Evolutionary conservation across 495 filamentous ascomycete species (phyloP).

Genomic region (Podospora australis): DNA sequence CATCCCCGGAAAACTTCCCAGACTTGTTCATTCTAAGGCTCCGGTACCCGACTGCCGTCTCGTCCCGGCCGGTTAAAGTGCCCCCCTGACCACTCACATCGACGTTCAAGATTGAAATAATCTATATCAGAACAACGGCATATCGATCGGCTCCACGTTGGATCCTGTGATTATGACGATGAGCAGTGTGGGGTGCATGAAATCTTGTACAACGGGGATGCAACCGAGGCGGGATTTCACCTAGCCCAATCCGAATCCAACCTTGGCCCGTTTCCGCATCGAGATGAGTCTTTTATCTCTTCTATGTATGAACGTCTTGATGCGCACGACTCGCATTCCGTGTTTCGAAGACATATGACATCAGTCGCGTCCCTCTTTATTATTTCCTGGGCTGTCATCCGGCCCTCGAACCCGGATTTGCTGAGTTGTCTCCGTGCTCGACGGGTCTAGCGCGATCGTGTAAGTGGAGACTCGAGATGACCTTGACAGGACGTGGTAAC

Average conservation of each 20-base stretch:
- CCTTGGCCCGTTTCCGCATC: background rate
- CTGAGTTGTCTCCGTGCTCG: too few species aligned
- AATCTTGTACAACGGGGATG: too few species aligned
- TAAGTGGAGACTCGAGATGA: too few species aligned
- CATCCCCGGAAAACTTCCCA: conserved; percentile 11
- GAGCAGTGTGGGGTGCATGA: conserved; percentile 15
- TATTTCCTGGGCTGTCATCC: too few species aligned
- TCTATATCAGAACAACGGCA: conserved; percentile 11
- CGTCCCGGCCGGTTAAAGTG: conserved; percentile 19
- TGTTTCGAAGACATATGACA: too few species aligned
- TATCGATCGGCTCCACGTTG: conserved; percentile 1
- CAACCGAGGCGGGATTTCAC: background rate
- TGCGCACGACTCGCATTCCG: too few species aligned
- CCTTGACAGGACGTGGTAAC: too few species aligned
- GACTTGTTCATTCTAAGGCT: conserved; percentile 1
- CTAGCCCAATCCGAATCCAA: conserved; percentile 1
- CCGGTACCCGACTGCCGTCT: conserved; percentile 12
- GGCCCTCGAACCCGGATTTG: too few species aligned
- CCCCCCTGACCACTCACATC: conserved; percentile 8
- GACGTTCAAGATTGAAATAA: conserved; percentile 2
- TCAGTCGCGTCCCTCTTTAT: too few species aligned
- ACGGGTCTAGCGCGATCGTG: too few species aligned
- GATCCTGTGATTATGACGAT: background rate
- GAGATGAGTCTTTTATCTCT: background rate
- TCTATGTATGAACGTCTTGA: too few species aligned